Conservation (phyloP, 495 filamentous ascomycete species). For the Lasiosphaeris hirsuta region DNA sequence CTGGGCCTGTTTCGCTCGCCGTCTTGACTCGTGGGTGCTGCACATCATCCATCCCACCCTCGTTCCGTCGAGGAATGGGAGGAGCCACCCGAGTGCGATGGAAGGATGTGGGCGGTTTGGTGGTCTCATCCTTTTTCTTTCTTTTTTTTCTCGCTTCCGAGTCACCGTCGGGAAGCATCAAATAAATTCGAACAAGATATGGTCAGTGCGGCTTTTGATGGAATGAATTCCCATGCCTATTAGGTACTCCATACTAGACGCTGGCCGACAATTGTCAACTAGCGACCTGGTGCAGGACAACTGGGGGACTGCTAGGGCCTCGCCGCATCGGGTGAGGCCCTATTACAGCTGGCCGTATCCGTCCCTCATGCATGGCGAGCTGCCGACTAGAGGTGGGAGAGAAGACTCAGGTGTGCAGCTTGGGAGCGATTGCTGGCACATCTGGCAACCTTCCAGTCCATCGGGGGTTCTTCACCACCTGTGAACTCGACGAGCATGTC, state of each 20-base stretch:
- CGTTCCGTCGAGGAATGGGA: conserved; percentile 10
- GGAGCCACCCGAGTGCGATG: conserved; percentile 7
- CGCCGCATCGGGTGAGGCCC: no score
- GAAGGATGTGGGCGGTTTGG: conserved; percentile 13
- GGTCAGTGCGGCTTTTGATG: neutral
- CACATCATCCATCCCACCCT: conserved; percentile 32
- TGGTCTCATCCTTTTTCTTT: neutral
- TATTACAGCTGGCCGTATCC: neutral
- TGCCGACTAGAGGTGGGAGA: neutral
- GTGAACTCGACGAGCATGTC: no score
- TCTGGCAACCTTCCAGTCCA: no score
- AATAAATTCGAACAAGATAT: neutral
- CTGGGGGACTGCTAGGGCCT: no score
- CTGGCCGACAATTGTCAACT: no score
- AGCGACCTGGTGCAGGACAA: no score
- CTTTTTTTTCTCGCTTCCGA: neutral
- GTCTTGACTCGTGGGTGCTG: conserved; percentile 35
- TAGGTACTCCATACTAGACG: no score
- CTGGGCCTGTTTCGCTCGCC: conserved; percentile 23
- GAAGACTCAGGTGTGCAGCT: no score
- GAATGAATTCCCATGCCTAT: no score
- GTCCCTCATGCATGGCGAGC: conserved; percentile 1
- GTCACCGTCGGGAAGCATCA: neutral
- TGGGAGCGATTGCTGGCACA: no score
- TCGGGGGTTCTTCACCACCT: no score